Evolutionary conservation across 768 basidiomycete genomes (phyloP).

Genomic region (Asterophora lycoperdoides): DNA sequence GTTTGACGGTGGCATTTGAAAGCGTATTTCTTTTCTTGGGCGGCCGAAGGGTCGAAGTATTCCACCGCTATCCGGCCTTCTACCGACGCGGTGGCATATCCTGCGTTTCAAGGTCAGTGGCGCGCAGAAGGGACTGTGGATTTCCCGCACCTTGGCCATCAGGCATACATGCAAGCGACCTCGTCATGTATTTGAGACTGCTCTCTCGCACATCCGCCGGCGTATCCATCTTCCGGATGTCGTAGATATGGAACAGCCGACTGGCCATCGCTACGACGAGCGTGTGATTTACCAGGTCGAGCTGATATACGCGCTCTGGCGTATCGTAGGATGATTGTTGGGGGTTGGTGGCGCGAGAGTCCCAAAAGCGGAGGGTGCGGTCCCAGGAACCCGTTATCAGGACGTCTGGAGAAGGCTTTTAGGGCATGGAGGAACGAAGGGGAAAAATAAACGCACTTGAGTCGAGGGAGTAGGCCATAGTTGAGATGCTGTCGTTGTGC

Average conservation of each 20-base stretch:
- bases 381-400: constrained; percentile 94
- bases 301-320: constrained; percentile 81
- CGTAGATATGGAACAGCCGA: constrained; percentile 85
- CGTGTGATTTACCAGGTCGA: constrained; percentile 73
- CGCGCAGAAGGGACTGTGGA: background rate
- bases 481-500: constrained; percentile 77
- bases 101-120: constrained; percentile 33
- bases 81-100: constrained; percentile 89
- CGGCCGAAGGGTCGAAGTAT: constrained; percentile 82
- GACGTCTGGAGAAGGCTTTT: constrained; percentile 40
- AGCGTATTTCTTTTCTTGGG: constrained; percentile 86
- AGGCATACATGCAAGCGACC: constrained; percentile 87
- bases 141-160: constrained; percentile 74
- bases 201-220: constrained; percentile 84
- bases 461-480: constrained; percentile 65
- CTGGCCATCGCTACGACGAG: constrained; percentile 94
- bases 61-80: constrained; percentile 97
- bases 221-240: constrained; percentile 71
- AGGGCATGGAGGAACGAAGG: background rate
- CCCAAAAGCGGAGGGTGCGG: constrained; percentile 83
- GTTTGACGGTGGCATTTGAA: constrained; percentile 96
- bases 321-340: constrained; percentile 60
- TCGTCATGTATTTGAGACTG: constrained; percentile 92
- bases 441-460: constrained; percentile 44
- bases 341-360: constrained; percentile 58